These are phyloP conservation scores for Tricholoma matsutake DNA, from an alignment of 768 basidiomycete genomes.

Conservation along the genomic window DNA sequence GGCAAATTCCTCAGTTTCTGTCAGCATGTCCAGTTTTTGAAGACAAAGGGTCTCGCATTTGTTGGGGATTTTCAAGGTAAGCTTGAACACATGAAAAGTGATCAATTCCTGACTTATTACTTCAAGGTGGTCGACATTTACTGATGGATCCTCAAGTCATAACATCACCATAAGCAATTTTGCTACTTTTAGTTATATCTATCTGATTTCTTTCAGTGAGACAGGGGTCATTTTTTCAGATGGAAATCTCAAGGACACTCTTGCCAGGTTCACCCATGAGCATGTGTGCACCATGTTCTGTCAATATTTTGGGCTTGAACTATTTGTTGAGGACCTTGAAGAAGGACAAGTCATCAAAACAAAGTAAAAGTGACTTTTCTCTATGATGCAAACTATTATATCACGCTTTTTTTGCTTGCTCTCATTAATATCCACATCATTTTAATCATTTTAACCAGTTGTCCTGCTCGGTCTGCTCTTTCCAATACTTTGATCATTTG, in stretches of 20 bases:
- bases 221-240: not conserved
- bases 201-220: not conserved
- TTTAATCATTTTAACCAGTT: no score
- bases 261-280: not conserved
- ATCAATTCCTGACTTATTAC: no score
- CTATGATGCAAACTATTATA: no score
- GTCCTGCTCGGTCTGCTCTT: no score
- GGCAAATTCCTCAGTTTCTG: not conserved
- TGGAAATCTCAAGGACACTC: not conserved
- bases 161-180: not conserved
- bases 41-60: not conserved
- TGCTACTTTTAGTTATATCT: not conserved
- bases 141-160: not conserved
- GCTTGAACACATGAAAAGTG: no score
- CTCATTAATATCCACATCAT: no score
- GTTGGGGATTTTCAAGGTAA: not conserved
- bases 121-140: not conserved
- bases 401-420: no score
- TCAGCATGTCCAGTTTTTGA: not conserved
- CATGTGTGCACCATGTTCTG: not conserved
- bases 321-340: not conserved
- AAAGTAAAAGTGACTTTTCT: no score
- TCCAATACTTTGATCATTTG: no score
- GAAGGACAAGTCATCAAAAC: not conserved
- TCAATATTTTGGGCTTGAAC: not conserved